These are phyloP conservation scores for Spatholobus suberectus DNA, from an alignment of 306 rosid species.

Conservation along the genomic window DNA sequence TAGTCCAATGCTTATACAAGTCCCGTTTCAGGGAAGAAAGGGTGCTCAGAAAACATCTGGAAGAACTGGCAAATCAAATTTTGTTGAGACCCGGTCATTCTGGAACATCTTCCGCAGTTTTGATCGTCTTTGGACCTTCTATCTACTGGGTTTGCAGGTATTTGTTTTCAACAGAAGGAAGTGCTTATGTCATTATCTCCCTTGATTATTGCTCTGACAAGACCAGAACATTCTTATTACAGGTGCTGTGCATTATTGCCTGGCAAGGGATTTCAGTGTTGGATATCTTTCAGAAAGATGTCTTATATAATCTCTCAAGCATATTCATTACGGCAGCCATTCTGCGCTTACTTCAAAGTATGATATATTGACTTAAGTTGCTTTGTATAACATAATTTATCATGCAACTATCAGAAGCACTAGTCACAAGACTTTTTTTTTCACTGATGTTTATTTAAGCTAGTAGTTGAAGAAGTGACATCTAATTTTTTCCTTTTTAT, in stretches of 20 bases:
- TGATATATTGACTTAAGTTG: slow-evolving; percentile 40
- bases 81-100: slow-evolving; percentile 85
- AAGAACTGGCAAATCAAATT: slow-evolving; percentile 84
- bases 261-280: slow-evolving; percentile 62
- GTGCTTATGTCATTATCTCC: slow-evolving; percentile 15
- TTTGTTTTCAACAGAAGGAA: slow-evolving; percentile 40
- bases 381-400: slow-evolving; percentile 27
- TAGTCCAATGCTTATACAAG: slow-evolving; percentile 30
- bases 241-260: slow-evolving; percentile 82
- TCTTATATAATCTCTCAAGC: slow-evolving; percentile 74
- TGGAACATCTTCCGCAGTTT: slow-evolving; percentile 93
- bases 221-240: slow-evolving; percentile 39
- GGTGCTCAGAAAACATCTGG: slow-evolving; percentile 59
- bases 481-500: slow-evolving; percentile 35
- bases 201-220: slow-evolving; percentile 32
- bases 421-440: neutral
- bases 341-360: slow-evolving; percentile 94
- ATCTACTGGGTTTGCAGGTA: slow-evolving; percentile 89
- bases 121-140: slow-evolving; percentile 98
- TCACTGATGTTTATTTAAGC: slow-evolving; percentile 19
- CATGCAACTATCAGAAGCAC: slow-evolving; percentile 27
- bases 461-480: slow-evolving; percentile 20
- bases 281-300: slow-evolving; percentile 68
- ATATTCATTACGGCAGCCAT: slow-evolving; percentile 95
- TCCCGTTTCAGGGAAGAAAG: slow-evolving; percentile 73